These are phyloP conservation scores for Coelastrella sp. DNA, from an alignment of 139 green algal species.

Conservation along the genomic window DNA sequence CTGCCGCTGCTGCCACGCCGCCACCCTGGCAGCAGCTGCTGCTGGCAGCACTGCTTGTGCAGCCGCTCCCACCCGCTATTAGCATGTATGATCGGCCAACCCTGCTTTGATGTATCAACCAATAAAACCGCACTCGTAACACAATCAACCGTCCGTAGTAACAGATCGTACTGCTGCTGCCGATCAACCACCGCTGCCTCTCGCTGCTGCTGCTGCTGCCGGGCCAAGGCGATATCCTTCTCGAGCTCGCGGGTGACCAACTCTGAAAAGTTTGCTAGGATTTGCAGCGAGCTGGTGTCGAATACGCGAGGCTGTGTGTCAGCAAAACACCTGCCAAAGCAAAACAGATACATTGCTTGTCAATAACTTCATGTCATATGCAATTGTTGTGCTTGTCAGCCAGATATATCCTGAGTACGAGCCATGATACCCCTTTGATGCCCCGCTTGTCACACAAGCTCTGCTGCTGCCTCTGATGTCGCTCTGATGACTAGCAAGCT, in stretches of 20 bases:
- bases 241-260: conserved; percentile 38
- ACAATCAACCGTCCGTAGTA: conserved; percentile 22
- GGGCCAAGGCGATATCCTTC: conserved; percentile 22
- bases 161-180: conserved; percentile 2
- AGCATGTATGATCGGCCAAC: conserved; percentile 11
- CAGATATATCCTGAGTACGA: too few relatives aligned
- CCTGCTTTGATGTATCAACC: conserved; percentile 4
- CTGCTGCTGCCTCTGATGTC: too few relatives aligned
- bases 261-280: conserved; percentile 31
- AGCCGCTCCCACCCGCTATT: conserved; percentile 44
- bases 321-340: conserved; percentile 43
- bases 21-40: background rate
- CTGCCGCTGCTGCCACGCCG: background rate
- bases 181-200: background rate
- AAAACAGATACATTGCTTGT: background rate
- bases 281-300: conserved; percentile 23
- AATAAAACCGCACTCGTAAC: conserved; percentile 26
- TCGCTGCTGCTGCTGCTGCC: conserved; percentile 10
- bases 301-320: conserved; percentile 27
- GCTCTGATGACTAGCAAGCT: too few relatives aligned
- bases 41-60: background rate
- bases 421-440: too few relatives aligned
- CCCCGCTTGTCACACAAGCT: too few relatives aligned
- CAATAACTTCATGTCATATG: background rate
- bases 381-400: too few relatives aligned